phyloP scores from a whole-genome alignment of 2,329 filamentous ascomycete species.

The Fusarium floridanum region DNA sequence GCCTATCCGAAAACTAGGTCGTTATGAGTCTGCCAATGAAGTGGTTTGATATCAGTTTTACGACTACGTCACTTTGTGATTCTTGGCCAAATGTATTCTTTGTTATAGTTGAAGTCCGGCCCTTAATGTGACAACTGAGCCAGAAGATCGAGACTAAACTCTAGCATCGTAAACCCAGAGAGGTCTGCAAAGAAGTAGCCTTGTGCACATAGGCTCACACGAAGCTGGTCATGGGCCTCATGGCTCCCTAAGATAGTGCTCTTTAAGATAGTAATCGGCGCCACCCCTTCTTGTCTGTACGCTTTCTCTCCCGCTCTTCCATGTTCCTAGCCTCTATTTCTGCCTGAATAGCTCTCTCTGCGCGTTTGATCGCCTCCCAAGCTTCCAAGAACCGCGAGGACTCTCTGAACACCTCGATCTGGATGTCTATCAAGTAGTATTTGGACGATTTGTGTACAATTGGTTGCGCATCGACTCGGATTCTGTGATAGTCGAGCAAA shows the following conservation, averaged over 20 bases:
- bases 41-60: no score
- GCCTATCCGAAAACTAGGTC: not conserved
- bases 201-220: not conserved
- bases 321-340: not conserved
- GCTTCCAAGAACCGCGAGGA: not conserved
- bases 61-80: no score
- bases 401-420: not conserved
- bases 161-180: not conserved
- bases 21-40: no score
- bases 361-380: not conserved
- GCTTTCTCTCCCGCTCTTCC: not conserved
- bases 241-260: not conserved
- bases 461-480: constrained; percentile 9
- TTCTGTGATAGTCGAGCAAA: constrained; percentile 1
- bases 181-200: not conserved
- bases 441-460: constrained; percentile 5
- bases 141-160: not conserved
- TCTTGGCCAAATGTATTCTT: no score
- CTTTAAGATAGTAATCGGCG: not conserved
- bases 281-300: not conserved
- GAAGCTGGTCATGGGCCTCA: not conserved
- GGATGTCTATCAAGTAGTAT: constrained; percentile 18
- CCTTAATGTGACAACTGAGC: no score
- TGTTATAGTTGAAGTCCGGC: no score
- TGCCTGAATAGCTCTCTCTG: not conserved